A percentile compares a stretch with the other conserved stretches of the same genome.
Conservation (phyloP, 2,329 filamentous ascomycete genomes). For the Ascochyta viciae-villosae region DNA sequence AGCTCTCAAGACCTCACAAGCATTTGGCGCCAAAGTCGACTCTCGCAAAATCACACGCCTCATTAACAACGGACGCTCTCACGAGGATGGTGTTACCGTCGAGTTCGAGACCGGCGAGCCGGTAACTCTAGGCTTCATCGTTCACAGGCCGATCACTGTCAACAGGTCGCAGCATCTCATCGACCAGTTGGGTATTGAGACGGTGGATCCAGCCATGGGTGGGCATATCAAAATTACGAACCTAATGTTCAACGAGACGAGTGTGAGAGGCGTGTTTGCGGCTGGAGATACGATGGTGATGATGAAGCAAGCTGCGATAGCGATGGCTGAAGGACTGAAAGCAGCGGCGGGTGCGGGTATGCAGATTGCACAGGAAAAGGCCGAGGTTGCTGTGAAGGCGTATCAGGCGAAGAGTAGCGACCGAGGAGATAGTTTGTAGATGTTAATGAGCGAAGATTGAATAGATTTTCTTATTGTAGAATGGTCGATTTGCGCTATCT, state of each 20-base stretch:
- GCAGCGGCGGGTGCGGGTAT: slow-evolving; percentile 34
- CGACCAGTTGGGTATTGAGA: slow-evolving; percentile 42
- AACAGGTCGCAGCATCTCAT: slow-evolving; percentile 41
- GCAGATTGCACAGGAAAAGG: slow-evolving; percentile 33
- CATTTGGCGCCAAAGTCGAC: slow-evolving; percentile 35
- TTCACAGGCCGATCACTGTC: slow-evolving; percentile 37
- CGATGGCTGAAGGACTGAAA: slow-evolving; percentile 40
- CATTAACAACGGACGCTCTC: slow-evolving; percentile 36
- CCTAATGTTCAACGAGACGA: slow-evolving; percentile 59
- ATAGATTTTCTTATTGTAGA: not conserved
- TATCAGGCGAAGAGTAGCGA: slow-evolving; percentile 17
- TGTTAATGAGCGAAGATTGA: not conserved
- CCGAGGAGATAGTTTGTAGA: not conserved
- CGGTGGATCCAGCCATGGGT: slow-evolving; percentile 51
- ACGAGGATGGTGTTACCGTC: slow-evolving; percentile 37
- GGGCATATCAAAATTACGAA: slow-evolving; percentile 51
- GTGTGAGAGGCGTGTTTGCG: slow-evolving; percentile 60
- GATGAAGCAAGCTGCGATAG: slow-evolving; percentile 43
- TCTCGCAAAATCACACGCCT: slow-evolving; percentile 32
- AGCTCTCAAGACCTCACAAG: slow-evolving; percentile 28
- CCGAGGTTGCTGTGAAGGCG: slow-evolving; percentile 19
- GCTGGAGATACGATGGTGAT: slow-evolving; percentile 56
- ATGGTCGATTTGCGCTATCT: too few relatives aligned
- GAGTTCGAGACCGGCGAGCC: slow-evolving; percentile 37
- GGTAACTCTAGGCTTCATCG: slow-evolving; percentile 38